Evolutionary conservation across 2,329 filamentous ascomycete genomes (phyloP).

Genomic region (Aureobasidium sp.): DNA sequence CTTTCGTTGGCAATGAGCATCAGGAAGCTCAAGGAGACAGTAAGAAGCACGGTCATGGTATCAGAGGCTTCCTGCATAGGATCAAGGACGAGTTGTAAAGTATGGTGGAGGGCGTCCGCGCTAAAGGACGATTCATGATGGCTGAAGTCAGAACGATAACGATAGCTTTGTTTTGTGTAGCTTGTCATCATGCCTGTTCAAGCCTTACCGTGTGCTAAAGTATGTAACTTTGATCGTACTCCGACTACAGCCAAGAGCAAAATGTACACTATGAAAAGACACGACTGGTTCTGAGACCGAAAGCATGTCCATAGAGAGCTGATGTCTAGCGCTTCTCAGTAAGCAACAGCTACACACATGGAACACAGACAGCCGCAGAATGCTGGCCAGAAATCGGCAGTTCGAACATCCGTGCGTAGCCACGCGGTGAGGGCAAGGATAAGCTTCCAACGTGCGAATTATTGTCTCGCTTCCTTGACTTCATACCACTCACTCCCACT

Average conservation of each 20-base stretch:
- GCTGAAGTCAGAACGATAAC: too few species aligned
- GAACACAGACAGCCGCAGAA: too few species aligned
- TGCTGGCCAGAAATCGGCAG: not conserved
- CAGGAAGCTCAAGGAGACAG: not conserved
- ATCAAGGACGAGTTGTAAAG: constrained; percentile 17
- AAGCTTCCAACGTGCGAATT: not conserved
- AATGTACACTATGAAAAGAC: too few species aligned
- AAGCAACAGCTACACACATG: too few species aligned
- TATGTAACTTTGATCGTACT: too few species aligned
- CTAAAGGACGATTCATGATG: not conserved
- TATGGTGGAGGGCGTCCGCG: not conserved
- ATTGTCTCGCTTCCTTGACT: not conserved
- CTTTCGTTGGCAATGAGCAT: constrained; percentile 2
- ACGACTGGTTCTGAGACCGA: too few species aligned
- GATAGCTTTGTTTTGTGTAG: not conserved
- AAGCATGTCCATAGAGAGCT: too few species aligned
- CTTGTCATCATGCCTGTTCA: not conserved
- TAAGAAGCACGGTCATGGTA: constrained; percentile 14
- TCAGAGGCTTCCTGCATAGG: constrained; percentile 13
- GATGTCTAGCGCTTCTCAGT: too few species aligned
- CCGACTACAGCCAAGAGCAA: too few species aligned
- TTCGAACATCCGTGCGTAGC: not conserved
- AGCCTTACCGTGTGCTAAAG: too few species aligned
- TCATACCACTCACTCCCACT: not conserved
- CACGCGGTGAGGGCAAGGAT: not conserved